Percentiles rank a stretch among this genome's conserved stretches.
Conservation (phyloP, 164 flowering plant genomes). For the Umbilicus rupestris region DNA sequence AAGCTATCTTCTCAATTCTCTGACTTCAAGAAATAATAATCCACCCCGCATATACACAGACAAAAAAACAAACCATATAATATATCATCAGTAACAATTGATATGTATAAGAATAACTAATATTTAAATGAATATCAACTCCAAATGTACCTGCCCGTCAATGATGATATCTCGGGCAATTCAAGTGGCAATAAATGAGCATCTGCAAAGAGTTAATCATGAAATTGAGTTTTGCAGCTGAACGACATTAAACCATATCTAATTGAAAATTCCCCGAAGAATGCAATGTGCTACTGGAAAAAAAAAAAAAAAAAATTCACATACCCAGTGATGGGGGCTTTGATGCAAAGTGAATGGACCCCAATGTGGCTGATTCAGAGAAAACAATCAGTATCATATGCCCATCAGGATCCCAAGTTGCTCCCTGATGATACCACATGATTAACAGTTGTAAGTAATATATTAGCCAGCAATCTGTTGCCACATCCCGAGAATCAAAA, state of each 20-base stretch:
- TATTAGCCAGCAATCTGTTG: not conserved
- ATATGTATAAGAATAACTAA: not conserved
- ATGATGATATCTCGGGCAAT: conserved; percentile 58
- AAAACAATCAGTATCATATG: conserved; percentile 71
- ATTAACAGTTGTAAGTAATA: not conserved
- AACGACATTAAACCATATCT: not conserved
- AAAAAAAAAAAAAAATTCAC: not conserved
- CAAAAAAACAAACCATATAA: not conserved
- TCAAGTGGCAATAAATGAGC: conserved; percentile 86
- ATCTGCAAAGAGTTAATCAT: conserved; percentile 38
- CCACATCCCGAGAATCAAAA: not conserved
- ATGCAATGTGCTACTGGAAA: not conserved
- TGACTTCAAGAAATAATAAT: conserved; percentile 32
- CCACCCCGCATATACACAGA: not conserved
- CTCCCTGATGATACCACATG: conserved; percentile 42
- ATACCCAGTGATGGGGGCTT: conserved; percentile 89
- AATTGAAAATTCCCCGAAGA: not conserved
- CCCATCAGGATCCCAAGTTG: conserved; percentile 97
- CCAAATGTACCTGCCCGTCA: conserved; percentile 53
- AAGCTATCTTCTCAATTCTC: conserved; percentile 82
- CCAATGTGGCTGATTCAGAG: conserved; percentile 67
- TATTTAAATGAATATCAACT: not conserved
- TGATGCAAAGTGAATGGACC: conserved; percentile 88
- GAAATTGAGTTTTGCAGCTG: not conserved
- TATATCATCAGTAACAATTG: not conserved